These are phyloP conservation scores for Globisporangium nagaii DNA, from an alignment of 352 stramenopile genomes.

Conservation along the genomic window DNA sequence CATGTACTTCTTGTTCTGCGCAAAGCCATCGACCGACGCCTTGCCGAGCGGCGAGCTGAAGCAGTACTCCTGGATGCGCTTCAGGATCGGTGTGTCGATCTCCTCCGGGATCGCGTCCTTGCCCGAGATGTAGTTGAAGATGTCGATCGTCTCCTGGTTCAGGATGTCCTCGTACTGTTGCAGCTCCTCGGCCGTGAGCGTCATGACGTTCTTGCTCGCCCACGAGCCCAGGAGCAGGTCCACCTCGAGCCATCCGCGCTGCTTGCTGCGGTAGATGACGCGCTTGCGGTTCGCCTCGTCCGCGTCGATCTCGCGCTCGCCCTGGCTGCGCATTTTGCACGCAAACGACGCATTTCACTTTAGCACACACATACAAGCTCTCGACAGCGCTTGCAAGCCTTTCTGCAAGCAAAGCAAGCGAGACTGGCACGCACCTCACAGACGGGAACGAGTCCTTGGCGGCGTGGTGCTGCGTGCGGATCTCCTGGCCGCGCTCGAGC, in stretches of 20 bases:
- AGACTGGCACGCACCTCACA: constrained; percentile 14
- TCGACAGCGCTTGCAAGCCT: too few relatives aligned
- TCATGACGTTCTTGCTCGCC: constrained; percentile 89
- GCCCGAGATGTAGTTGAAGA: constrained; percentile 96
- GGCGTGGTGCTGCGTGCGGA: constrained; percentile 51
- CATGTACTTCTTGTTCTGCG: constrained; percentile 81
- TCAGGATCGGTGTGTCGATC: constrained; percentile 86
- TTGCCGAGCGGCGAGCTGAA: constrained; percentile 88
- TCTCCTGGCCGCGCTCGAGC: constrained; percentile 43
- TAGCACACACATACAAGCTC: background rate
- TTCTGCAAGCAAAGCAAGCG: too few relatives aligned
- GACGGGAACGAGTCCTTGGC: constrained; percentile 33
- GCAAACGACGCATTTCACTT: background rate
- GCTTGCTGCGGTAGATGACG: constrained; percentile 94
- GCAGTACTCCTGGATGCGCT: constrained; percentile 90
- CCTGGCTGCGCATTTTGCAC: constrained; percentile 33
- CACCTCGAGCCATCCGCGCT: constrained; percentile 95
- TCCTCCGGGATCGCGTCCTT: constrained; percentile 77
- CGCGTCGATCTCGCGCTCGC: constrained; percentile 37
- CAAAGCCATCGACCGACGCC: constrained; percentile 69
- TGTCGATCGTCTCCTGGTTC: constrained; percentile 97
- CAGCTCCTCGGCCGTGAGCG: constrained; percentile 74
- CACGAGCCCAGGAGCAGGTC: constrained; percentile 94
- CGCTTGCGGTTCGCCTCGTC: constrained; percentile 86
- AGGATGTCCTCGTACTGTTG: constrained; percentile 95